phyloP scores from a whole-genome alignment of 257 asterid species.

The Solanum microdontum region DNA sequence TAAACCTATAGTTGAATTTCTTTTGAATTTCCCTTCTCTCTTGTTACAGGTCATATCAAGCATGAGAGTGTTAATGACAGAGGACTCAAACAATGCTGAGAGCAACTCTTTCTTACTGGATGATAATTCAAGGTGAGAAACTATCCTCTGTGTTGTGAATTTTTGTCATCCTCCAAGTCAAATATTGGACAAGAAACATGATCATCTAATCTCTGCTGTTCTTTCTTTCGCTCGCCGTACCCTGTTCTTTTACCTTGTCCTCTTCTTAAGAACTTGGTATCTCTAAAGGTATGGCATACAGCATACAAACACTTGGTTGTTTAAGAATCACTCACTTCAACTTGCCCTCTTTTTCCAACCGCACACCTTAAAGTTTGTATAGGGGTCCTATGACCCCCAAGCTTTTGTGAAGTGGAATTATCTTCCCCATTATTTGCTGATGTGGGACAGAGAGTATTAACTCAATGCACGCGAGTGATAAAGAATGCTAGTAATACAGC shows the following conservation, averaged over 20 bases:
- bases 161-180: neutral
- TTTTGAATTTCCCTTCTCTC: neutral
- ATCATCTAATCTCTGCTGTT: neutral
- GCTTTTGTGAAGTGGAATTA: neutral
- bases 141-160: neutral
- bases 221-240: neutral
- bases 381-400: neutral
- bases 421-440: neutral
- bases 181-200: neutral
- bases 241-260: neutral
- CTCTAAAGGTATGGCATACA: neutral
- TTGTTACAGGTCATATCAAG: constrained; percentile 72
- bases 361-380: neutral
- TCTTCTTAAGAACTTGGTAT: neutral
- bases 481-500: neutral
- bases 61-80: constrained; percentile 96
- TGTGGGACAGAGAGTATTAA: neutral
- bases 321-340: neutral
- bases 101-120: constrained; percentile 87
- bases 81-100: constrained; percentile 74
- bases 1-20: neutral
- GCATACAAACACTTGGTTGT: neutral
- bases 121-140: constrained; percentile 70
- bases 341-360: neutral
- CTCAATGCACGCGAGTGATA: neutral